Base-by-base conservation (phyloP, 164 flowering plant genomes). In the Protea cynaroides region DNA sequence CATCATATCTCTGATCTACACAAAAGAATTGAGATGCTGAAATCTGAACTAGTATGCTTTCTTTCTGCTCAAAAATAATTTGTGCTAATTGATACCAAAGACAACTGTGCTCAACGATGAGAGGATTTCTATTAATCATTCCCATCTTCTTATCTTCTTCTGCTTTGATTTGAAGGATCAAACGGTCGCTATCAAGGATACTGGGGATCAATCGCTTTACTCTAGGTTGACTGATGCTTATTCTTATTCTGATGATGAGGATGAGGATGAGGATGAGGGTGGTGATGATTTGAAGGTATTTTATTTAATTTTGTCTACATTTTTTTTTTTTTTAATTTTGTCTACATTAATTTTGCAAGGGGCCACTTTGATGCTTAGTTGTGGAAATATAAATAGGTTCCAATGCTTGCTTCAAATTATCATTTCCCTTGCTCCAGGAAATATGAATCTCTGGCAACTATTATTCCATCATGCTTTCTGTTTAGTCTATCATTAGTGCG, bases 1-100 rank as follows among this genome's bases (percentile, higher is more conserved):
- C 90, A 86, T 80, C 98, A 89, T 69, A 75, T 86, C 51, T 66
- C 64, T 61, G 88, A 81, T 61, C 75, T 89, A 47, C 74, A 64
- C 51, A 84, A 81, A 52, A 80, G 74, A 69, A 81, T 89, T 60
- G 83, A 82, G 71, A 46, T 80, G 75, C 62, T 89, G 73, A 84
- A 80, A 71, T 77, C 80, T 44, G 89, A 83, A 69, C 76, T 84
- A 52, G 95, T 89, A 81, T 59, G 80, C 34, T 58, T 50, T 60
- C 67, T 34, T 29, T 63, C 40, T 37, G 18, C 19, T 49, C 52
- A 49, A 4, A 15, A 49, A 59, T 51, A 44, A 6, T 19, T 57
- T 12, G 22, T 53, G 14, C 37, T 23, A 58, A 36, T 47, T n/a
- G n/a, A 43, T 17, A 7, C 43, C n/a, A 8, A 24, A 19, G 49